A percentile compares a stretch with the other conserved stretches of the same genome.
Evolutionary conservation across 75 land plant genomes (phyloP).

Genomic region (Pinus albicaulis): DNA sequence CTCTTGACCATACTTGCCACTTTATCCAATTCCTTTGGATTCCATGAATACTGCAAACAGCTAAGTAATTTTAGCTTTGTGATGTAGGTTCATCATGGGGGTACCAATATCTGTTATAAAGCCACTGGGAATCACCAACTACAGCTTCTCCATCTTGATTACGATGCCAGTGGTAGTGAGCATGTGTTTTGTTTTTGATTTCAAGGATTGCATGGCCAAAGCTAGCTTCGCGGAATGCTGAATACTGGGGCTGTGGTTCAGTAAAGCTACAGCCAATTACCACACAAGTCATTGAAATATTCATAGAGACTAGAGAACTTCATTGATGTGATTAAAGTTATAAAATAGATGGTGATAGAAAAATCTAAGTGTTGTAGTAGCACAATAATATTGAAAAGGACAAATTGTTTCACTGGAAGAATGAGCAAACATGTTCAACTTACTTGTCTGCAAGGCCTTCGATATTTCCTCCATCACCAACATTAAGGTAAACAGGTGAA

Average conservation of each 20-base stretch:
- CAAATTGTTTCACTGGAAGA: too few relatives aligned
- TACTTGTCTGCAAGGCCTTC: slow-evolving; percentile 78
- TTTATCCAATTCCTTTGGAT: too few relatives aligned
- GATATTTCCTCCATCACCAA: slow-evolving; percentile 88
- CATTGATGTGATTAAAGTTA: too few relatives aligned
- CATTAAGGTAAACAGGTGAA: slow-evolving; percentile 69
- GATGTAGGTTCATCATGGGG: slow-evolving; percentile 1
- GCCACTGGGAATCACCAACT: slow-evolving; percentile 60
- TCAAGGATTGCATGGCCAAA: slow-evolving; percentile 84
- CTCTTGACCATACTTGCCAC: too few relatives aligned
- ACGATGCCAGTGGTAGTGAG: slow-evolving; percentile 77
- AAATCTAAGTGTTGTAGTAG: too few relatives aligned
- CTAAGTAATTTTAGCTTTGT: too few relatives aligned
- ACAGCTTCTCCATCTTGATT: slow-evolving; percentile 66
- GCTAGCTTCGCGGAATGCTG: slow-evolving; percentile 84
- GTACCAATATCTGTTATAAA: slow-evolving; percentile 46
- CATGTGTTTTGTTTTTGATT: slow-evolving; percentile 76
- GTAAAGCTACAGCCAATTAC: slow-evolving; percentile 38
- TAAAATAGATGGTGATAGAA: too few relatives aligned
- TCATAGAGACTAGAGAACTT: too few relatives aligned
- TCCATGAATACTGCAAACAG: too few relatives aligned
- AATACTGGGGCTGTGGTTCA: slow-evolving; percentile 81
- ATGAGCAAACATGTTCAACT: slow-evolving; percentile 7
- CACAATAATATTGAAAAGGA: too few relatives aligned
- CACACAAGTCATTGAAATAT: too few relatives aligned